A percentile compares a stretch with the other conserved stretches of the same genome.
These are phyloP conservation scores for Meripilus lineatus DNA, from an alignment of 1,284 basidiomycete genomes.

Conservation along the genomic window DNA sequence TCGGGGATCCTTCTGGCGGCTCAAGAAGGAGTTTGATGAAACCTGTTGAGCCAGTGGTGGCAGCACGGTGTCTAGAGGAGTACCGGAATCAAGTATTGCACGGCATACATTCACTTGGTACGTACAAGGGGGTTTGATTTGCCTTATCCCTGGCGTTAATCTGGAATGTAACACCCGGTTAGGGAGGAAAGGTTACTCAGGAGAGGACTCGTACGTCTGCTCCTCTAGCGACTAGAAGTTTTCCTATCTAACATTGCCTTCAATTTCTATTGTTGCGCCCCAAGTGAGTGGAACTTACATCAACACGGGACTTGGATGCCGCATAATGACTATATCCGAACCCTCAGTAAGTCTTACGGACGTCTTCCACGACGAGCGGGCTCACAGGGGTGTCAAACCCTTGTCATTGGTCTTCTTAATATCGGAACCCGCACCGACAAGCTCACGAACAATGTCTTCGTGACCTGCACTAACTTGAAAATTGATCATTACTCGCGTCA, in stretches of 20 bases:
- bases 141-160: conserved; percentile 91
- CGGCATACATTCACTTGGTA: too few relatives aligned
- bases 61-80: conserved; percentile 75
- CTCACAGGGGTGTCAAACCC: conserved; percentile 83
- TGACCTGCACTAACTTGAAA: conserved; percentile 77
- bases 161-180: conserved; percentile 34
- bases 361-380: conserved; percentile 15
- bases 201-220: conserved; percentile 64
- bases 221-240: conserved; percentile 76
- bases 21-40: conserved; percentile 80
- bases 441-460: conserved; percentile 71
- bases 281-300: conserved; percentile 43
- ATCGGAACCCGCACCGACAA: conserved; percentile 83
- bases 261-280: too few relatives aligned
- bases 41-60: conserved; percentile 88
- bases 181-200: too few relatives aligned
- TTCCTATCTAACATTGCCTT: conserved; percentile 80
- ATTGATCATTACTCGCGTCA: background rate
- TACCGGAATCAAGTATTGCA: too few relatives aligned
- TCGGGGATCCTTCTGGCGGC: conserved; percentile 67
- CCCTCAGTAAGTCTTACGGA: too few relatives aligned
- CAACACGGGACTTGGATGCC: conserved; percentile 86
- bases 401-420: conserved; percentile 81
- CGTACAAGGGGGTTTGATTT: conserved; percentile 84
- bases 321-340: conserved; percentile 75